Evolutionary conservation across 345 rosid species (phyloP), one percentile per base, ranked within the genome.

Genomic region (Lumnitzera littorea): DNA sequence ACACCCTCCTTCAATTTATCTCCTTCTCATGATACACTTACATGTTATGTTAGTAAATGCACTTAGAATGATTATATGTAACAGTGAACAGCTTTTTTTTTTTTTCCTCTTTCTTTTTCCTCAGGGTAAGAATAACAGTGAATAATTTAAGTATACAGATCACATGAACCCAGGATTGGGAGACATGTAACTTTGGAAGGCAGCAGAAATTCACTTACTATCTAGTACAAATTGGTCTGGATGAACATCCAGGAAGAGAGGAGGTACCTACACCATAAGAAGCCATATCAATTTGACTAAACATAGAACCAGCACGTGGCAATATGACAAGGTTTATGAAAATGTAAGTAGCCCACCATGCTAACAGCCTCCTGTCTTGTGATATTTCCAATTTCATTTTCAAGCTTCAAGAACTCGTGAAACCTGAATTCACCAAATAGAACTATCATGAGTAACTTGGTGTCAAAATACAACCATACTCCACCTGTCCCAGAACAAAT

Each of bases 351-450:
- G 55, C 90, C 65, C 75, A 94, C 97, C 95, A 90, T 94, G 84
- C 99, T 90, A 62, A 90, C 99, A 58, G 99, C 89, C 74, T 90
- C 96, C 73, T 94, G 99, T 69, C 99, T 82, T 50, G 92, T 94
- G 64, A 94, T 88, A 77, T 90, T 94, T 64, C 97, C 97, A 29
- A 80, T 83, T 82, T 94, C 99, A 74, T 90, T 88, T 80, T 88
- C 97, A 57, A 90, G 82, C 84, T 94, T 90, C 52, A 94, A 65
- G 72, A 94, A 94, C 80, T 88, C 88, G 69, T 94, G 99, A 70
- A 90, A 90, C 91, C 99, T 88, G 80, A 70, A 72, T 76, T 23
- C 43, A 36, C 9, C 43, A 36, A 9, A 36, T 36, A 36, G 11
- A 36, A 36, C 43, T 36, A 36, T 36, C 43, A 36, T 36, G 11